Evolutionary conservation across 768 basidiomycete species (phyloP), one percentile per base, ranked within the genome.

Genomic region (Tulasnella sp.): DNA sequence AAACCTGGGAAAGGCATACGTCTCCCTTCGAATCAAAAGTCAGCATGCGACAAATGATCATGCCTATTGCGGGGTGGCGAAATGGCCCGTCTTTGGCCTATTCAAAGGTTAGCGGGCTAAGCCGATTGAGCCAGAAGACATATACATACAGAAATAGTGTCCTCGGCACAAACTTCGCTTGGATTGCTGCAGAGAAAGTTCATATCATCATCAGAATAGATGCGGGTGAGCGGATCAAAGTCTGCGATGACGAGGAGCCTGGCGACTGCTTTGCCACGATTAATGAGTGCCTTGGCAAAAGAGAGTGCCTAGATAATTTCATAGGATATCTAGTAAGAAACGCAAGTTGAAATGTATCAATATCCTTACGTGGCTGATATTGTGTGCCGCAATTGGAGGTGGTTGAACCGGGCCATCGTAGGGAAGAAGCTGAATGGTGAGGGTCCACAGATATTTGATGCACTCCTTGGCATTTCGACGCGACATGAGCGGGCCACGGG

Each of bases 101-200:
- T 83, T 14, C 75, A 72, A 41, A 84, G 82, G 50, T 54, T 24
- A 54, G 22, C 24, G 9, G 24, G 9, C 50, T 54, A 3, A 54
- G 50, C 5, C 22, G 50, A 54, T 6, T 20, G 20, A 5, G 46
- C 46, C 22, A 4, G 24, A 54, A 4, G 0, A 24, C 2, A 24
- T 5, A n/a, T n/a, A 54, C 50, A 9, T 9, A 54, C 50, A 4
- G 11, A 24, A 9, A 54, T 54, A 54, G 50, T 54, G 9, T 9
- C 20, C 9, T 24, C 20, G 24, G 50, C 11, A 5, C 18, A 54
- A 69, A 5, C 11, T 2, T 5, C n/a, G 12, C 34, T 18, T 69
- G 11, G 64, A 12, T 34, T 37, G 28, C 16, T 69, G 64, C 64
- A 69, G 64, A 69, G 31, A 18, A 69, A 69, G 31, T 12, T 37